Evolutionary conservation across 2,329 filamentous ascomycete genomes (phyloP).

Genomic region (Neofusicoccum laricinum): DNA sequence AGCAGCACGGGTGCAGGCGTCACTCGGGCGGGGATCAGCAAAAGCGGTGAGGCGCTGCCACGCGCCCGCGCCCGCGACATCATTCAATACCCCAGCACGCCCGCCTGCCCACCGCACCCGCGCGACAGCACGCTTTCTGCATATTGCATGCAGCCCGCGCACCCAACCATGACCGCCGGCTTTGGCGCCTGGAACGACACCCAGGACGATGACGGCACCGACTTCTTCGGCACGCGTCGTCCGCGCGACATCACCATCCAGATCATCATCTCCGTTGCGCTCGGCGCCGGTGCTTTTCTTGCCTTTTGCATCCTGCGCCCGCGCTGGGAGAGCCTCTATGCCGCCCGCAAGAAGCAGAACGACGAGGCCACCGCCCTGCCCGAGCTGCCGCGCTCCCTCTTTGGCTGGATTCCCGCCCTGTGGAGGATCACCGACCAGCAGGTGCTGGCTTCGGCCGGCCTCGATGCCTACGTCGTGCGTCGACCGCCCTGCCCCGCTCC

Average conservation of each 20-base stretch:
- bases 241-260: slow-evolving; percentile 56
- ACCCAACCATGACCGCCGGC: slow-evolving; percentile 19
- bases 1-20: too few species aligned
- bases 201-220: slow-evolving; percentile 19
- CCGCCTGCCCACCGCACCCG: neutral
- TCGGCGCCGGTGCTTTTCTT: slow-evolving; percentile 70
- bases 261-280: slow-evolving; percentile 66
- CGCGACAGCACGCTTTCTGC: neutral
- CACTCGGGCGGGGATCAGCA: neutral
- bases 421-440: slow-evolving; percentile 86
- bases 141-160: neutral
- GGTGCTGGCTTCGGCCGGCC: slow-evolving; percentile 81
- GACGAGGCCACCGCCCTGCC: slow-evolving; percentile 67
- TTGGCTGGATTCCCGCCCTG: slow-evolving; percentile 89
- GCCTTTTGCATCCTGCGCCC: slow-evolving; percentile 81
- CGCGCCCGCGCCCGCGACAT: slow-evolving; percentile 4
- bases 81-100: neutral
- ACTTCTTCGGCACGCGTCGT: slow-evolving; percentile 33
- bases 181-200: slow-evolving; percentile 21
- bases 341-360: slow-evolving; percentile 77
- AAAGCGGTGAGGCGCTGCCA: slow-evolving; percentile 11
- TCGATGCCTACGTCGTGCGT: slow-evolving; percentile 88
- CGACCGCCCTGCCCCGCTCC: neutral
- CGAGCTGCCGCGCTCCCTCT: slow-evolving; percentile 75
- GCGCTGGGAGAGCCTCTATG: slow-evolving; percentile 88